A percentile compares a stretch with the other conserved stretches of the same genome.
Conservation (phyloP, 75 land plant species). For the Larix kaempferi region DNA sequence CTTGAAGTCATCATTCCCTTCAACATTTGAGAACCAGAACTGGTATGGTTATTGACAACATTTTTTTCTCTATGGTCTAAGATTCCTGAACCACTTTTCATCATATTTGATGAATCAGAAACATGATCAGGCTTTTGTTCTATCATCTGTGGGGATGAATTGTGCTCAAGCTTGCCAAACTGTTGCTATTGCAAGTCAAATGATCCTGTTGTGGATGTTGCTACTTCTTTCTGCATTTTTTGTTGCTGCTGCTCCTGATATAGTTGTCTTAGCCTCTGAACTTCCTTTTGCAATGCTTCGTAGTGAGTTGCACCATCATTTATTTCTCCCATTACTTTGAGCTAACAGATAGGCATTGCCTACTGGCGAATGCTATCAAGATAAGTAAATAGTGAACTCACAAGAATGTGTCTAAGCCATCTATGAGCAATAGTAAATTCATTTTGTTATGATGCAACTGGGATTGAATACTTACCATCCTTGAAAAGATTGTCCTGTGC, state of each 20-base stretch:
- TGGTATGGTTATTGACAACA: neutral
- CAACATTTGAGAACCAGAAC: conserved; percentile 10
- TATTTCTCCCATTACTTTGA: neutral
- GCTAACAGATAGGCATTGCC: neutral
- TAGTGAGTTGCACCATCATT: conserved; percentile 22
- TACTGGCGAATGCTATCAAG: too few species aligned
- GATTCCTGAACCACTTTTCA: conserved; percentile 3
- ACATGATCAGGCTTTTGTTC: conserved; percentile 6
- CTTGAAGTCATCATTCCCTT: conserved; percentile 22
- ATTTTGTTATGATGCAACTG: neutral
- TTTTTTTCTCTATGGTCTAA: conserved; percentile 6
- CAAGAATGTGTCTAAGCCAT: neutral
- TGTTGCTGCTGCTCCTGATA: conserved; percentile 35
- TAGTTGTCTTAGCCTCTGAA: conserved; percentile 32
- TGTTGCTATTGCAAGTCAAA: conserved; percentile 32
- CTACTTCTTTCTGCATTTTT: conserved; percentile 8
- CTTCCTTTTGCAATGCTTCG: conserved; percentile 35
- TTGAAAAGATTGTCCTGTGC: conserved; percentile 89
- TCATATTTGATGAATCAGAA: conserved; percentile 10
- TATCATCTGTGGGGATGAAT: conserved; percentile 5
- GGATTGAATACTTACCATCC: conserved; percentile 54
- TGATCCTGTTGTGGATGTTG: conserved; percentile 11
- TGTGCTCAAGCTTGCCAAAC: conserved; percentile 28
- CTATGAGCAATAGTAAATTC: neutral
- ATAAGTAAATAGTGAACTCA: neutral